Evolutionary conservation across 345 rosid genomes (phyloP).

Genomic region (Limnanthes douglasii): DNA sequence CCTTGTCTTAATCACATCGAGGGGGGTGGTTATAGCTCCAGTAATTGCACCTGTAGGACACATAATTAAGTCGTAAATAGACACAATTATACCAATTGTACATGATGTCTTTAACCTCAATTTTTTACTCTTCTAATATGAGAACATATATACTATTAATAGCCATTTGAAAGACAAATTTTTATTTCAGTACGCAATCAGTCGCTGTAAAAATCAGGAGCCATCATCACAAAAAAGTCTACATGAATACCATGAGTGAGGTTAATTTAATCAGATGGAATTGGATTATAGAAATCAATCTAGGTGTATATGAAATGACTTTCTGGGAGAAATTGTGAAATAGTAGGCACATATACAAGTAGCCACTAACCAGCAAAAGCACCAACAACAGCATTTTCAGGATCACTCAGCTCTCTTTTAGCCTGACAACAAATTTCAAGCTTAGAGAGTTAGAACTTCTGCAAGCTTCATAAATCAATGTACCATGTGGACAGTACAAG

Average conservation of each 20-base stretch:
- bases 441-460: conserved; percentile 1
- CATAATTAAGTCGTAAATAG: too few relatives aligned
- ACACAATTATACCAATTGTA: too few relatives aligned
- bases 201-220: too few relatives aligned
- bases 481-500: too few relatives aligned
- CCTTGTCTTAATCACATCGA: conserved; percentile 93
- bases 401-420: conserved; percentile 67
- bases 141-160: too few relatives aligned
- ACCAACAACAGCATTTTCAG: conserved; percentile 82
- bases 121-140: too few relatives aligned
- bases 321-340: too few relatives aligned
- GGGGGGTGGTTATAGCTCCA: conserved; percentile 96
- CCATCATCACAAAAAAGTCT: too few relatives aligned
- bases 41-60: conserved; percentile 63
- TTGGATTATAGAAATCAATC: neutral
- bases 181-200: too few relatives aligned
- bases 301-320: neutral
- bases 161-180: too few relatives aligned
- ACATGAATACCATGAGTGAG: neutral
- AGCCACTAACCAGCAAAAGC: conserved; percentile 74
- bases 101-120: too few relatives aligned
- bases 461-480: neutral
- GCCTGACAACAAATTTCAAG: conserved; percentile 31
- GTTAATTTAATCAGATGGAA: neutral
- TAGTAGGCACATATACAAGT: conserved; percentile 4